A percentile compares a stretch with the other conserved stretches of the same genome.
Conservation (phyloP, 2,329 filamentous ascomycete species). For the Penicillium verrucosum region DNA sequence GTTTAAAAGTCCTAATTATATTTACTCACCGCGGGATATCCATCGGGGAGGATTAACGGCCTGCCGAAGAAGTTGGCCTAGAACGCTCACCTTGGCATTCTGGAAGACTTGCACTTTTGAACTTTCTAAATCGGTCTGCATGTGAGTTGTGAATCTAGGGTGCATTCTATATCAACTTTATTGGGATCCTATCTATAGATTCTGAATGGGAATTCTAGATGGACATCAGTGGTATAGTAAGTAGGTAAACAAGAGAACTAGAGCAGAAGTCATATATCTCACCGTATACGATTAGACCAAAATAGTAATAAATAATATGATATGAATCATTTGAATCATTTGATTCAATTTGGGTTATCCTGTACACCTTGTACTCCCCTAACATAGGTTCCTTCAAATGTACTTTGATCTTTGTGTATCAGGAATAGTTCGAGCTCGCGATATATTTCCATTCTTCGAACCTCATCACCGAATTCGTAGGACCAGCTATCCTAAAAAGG, state of each 20-base stretch:
- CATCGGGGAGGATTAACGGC: neutral
- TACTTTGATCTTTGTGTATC: neutral
- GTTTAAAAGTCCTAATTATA: too few relatives aligned
- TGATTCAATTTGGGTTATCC: neutral
- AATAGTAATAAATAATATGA: neutral
- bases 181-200: neutral
- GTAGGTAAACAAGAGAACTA: neutral
- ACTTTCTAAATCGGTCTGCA: neutral
- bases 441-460: neutral
- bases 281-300: neutral
- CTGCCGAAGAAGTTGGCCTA: neutral
- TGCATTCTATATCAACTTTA: too few relatives aligned
- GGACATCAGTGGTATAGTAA: neutral
- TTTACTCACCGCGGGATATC: neutral
- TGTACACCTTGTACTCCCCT: neutral
- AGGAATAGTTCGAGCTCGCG: neutral
- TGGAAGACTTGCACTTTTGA: constrained; percentile 1
- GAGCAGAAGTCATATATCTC: neutral
- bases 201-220: neutral
- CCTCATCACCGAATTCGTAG: neutral
- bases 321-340: neutral
- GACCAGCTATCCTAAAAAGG: neutral
- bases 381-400: neutral
- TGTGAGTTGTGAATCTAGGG: neutral
- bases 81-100: constrained; percentile 1